Percentiles rank a stretch among this genome's conserved stretches.
Evolutionary conservation across 2,329 filamentous ascomycete genomes (phyloP).

Genomic region (Fusarium robinianum): DNA sequence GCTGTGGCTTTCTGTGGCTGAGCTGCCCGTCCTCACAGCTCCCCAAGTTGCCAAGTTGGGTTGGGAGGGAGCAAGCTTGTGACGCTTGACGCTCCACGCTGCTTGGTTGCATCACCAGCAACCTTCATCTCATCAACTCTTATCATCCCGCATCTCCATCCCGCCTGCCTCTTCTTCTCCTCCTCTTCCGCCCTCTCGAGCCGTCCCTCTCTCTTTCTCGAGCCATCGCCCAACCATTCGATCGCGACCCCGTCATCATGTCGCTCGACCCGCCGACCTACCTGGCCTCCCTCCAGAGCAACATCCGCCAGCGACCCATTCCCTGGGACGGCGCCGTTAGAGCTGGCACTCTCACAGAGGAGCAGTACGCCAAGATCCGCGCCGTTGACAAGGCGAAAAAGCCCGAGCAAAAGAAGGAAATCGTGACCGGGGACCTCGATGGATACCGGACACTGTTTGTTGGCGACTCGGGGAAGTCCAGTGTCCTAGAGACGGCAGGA

Average conservation of each 20-base stretch:
- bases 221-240: slow-evolving; percentile 19
- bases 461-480: slow-evolving; percentile 69
- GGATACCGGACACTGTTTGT: slow-evolving; percentile 82
- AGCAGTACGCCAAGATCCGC: slow-evolving; percentile 93
- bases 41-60: slow-evolving; percentile 21
- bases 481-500: slow-evolving; percentile 81
- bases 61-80: slow-evolving; percentile 22
- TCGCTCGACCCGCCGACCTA: slow-evolving; percentile 92
- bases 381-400: slow-evolving; percentile 95
- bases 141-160: slow-evolving; percentile 19
- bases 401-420: slow-evolving; percentile 78
- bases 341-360: slow-evolving; percentile 90
- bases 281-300: slow-evolving; percentile 84
- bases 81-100: slow-evolving; percentile 32
- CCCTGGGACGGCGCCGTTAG: slow-evolving; percentile 97
- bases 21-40: slow-evolving; percentile 10
- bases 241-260: slow-evolving; percentile 59
- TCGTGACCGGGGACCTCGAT: slow-evolving; percentile 77
- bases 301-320: slow-evolving; percentile 93
- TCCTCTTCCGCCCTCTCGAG: slow-evolving; percentile 10
- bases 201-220: slow-evolving; percentile 7
- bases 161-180: slow-evolving; percentile 13
- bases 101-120: slow-evolving; percentile 40
- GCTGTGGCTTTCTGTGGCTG: slow-evolving; percentile 15
- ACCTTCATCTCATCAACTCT: slow-evolving; percentile 33